Evolutionary conservation across 257 asterid genomes (phyloP).

Genomic region (Euphrasia confusa): DNA sequence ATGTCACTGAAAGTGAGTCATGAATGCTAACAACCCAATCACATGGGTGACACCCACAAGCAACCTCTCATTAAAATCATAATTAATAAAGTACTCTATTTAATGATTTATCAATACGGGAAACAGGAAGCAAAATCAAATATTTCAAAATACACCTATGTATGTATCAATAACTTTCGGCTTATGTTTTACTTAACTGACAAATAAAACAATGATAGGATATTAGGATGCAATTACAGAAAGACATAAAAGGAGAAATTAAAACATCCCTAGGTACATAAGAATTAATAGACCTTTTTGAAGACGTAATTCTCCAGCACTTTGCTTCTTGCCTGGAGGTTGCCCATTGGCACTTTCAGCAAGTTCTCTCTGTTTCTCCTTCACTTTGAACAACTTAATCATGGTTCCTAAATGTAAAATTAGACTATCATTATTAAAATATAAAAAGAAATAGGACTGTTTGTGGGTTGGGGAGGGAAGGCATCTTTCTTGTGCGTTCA

Average conservation of each 20-base stretch:
- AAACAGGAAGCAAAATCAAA: constrained; percentile 1
- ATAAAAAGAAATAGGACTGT: neutral
- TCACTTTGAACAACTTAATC: constrained; percentile 90
- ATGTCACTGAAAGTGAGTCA: constrained; percentile 12
- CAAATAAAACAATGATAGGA: neutral
- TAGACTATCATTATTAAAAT: constrained; percentile 8
- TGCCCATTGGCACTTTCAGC: constrained; percentile 86
- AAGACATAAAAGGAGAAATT: neutral
- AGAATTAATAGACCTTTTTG: constrained; percentile 44
- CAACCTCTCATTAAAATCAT: neutral
- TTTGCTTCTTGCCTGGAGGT: constrained; percentile 83
- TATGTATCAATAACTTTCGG: neutral
- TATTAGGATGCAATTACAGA: neutral
- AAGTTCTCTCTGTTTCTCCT: constrained; percentile 87
- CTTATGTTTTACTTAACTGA: neutral
- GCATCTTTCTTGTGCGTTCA: constrained; percentile 3
- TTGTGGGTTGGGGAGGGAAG: neutral
- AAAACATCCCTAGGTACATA: neutral
- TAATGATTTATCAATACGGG: neutral
- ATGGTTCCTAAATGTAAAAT: constrained; percentile 43
- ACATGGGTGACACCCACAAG: constrained; percentile 1
- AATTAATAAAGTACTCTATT: constrained; percentile 1
- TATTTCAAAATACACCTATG: neutral
- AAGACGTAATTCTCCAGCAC: constrained; percentile 95
- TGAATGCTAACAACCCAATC: constrained; percentile 1